phyloP scores from a whole-genome alignment of 2,329 filamentous ascomycete genomes.

The Graphilbum fragrans region DNA sequence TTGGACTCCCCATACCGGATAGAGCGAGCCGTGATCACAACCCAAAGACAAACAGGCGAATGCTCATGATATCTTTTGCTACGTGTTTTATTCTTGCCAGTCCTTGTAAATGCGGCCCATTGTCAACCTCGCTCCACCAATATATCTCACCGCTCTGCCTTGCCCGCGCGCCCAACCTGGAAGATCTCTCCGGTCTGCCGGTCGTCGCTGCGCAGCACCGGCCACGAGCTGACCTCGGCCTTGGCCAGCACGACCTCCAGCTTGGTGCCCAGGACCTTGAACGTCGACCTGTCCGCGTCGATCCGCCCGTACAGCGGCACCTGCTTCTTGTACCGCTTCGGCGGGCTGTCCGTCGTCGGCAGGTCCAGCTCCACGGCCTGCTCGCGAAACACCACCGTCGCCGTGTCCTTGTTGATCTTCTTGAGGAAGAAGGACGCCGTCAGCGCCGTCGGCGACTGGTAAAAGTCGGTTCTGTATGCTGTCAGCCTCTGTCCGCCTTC shows the following conservation, averaged over 20 bases:
- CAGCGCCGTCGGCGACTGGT: slow-evolving; percentile 76
- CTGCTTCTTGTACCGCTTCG: slow-evolving; percentile 65
- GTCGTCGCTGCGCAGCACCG: slow-evolving; percentile 72
- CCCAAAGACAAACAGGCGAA: too few relatives aligned
- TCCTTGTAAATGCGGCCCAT: background rate
- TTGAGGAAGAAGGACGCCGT: slow-evolving; percentile 92
- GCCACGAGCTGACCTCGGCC: slow-evolving; percentile 70
- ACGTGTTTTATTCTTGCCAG: background rate
- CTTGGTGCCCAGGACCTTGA: slow-evolving; percentile 80
- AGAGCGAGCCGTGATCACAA: too few relatives aligned
- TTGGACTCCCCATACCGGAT: too few relatives aligned
- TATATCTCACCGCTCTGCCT: slow-evolving; percentile 11
- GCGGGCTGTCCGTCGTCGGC: slow-evolving; percentile 62
- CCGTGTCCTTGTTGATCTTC: slow-evolving; percentile 79
- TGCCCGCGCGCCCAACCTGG: slow-evolving; percentile 72
- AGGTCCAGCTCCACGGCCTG: slow-evolving; percentile 64
- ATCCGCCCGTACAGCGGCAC: slow-evolving; percentile 70
- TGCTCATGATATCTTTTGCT: background rate
- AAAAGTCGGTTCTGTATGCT: slow-evolving; percentile 73
- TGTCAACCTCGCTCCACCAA: background rate
- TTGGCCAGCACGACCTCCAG: slow-evolving; percentile 65
- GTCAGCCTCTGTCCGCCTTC: background rate
- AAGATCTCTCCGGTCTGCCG: slow-evolving; percentile 61
- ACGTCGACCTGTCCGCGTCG: slow-evolving; percentile 61
- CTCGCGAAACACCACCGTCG: slow-evolving; percentile 57